Conservation (phyloP, 2,329 filamentous ascomycete species). For the Paraphaeosphaeria sporulosa region DNA sequence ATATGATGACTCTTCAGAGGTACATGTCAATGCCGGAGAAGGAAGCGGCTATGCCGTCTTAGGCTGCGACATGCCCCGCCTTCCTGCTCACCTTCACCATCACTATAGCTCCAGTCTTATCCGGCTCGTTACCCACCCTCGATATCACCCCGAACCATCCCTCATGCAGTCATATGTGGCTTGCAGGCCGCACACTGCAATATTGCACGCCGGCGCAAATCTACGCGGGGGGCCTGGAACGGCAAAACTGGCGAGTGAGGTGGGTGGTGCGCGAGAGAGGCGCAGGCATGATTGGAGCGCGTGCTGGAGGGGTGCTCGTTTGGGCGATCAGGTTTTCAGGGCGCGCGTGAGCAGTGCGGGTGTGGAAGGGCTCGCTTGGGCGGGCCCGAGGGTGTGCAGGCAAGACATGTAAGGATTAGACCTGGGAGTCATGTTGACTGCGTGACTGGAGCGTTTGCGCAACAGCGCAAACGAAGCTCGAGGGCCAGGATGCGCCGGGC, state of each 20-base stretch:
- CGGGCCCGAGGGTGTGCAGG: slow-evolving; percentile 14
- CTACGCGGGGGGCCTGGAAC: background rate
- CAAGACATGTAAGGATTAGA: slow-evolving; percentile 4
- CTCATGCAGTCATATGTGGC: slow-evolving; percentile 7
- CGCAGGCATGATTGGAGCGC: slow-evolving; percentile 9
- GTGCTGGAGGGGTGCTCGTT: background rate
- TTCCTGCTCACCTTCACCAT: background rate
- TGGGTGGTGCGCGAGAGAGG: background rate
- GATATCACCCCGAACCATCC: background rate
- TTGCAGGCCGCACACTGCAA: background rate
- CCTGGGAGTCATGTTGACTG: slow-evolving; percentile 4
- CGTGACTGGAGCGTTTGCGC: background rate
- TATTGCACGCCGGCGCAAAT: background rate
- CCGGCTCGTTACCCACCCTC: slow-evolving; percentile 4
- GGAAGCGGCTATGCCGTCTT: background rate
- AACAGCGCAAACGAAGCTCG: background rate
- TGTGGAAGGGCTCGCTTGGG: slow-evolving; percentile 11
- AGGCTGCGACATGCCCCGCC: background rate
- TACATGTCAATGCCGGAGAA: background rate
- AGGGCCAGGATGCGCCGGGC: background rate
- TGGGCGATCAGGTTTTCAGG: slow-evolving; percentile 11
- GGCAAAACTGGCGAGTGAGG: background rate
- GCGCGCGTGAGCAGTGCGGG: slow-evolving; percentile 16
- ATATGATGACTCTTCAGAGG: slow-evolving; percentile 2
- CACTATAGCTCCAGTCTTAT: background rate